Percentiles rank a stretch among this genome's conserved stretches.
Conservation (phyloP, 257 asterid species). For the Petunia axillaris region DNA sequence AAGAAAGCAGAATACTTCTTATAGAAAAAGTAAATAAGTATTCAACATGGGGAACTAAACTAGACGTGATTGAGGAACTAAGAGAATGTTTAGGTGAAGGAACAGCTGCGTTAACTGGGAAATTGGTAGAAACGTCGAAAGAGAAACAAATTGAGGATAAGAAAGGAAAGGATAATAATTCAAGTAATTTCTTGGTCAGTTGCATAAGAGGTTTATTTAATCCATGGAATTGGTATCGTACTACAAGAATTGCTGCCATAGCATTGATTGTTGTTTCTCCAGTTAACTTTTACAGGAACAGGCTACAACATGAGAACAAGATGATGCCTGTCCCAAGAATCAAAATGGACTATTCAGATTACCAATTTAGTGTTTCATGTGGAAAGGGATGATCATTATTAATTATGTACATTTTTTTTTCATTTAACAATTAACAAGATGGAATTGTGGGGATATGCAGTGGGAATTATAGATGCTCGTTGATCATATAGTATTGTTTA, state of each 20-base stretch:
- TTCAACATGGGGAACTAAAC: conserved; percentile 29
- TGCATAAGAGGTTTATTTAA: conserved; percentile 28
- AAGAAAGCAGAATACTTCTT: conserved; percentile 47
- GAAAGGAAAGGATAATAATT: conserved; percentile 20
- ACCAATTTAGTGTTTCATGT: conserved; percentile 41
- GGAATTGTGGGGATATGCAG: too few relatives aligned
- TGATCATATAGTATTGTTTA: too few relatives aligned
- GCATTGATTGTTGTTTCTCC: conserved; percentile 41
- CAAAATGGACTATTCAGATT: conserved; percentile 16
- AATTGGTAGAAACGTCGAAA: conserved; percentile 10
- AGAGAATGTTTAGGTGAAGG: conserved; percentile 41
- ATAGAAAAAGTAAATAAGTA: conserved; percentile 40
- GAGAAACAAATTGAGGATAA: conserved; percentile 18
- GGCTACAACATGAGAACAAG: conserved; percentile 25
- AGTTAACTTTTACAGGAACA: conserved; percentile 27
- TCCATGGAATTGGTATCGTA: conserved; percentile 34
- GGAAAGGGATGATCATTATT: conserved; percentile 50
- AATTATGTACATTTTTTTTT: too few relatives aligned
- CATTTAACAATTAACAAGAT: too few relatives aligned
- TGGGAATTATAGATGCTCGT: too few relatives aligned
- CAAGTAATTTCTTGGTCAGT: conserved; percentile 27
- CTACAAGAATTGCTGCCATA: conserved; percentile 39
- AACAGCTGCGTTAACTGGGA: conserved; percentile 29
- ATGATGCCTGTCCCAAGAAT: conserved; percentile 9
- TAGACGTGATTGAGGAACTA: conserved; percentile 44